These are phyloP conservation scores for Eutypella sp. DNA, from an alignment of 2,329 filamentous ascomycete genomes.

Conservation along the genomic window DNA sequence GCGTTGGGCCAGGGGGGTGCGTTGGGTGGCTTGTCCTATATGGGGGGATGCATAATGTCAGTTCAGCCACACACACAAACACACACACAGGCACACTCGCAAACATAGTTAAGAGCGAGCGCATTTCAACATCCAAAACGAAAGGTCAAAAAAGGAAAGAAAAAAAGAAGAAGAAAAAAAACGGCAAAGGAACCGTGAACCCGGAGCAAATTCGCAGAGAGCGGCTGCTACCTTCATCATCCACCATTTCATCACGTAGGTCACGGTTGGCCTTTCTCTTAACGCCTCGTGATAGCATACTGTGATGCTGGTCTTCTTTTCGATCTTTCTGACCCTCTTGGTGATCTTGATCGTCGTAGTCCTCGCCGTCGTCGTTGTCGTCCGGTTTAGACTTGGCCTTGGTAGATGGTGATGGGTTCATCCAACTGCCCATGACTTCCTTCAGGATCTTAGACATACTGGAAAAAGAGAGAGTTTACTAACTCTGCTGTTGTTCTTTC, in stretches of 20 bases:
- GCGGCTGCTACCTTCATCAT: conserved; percentile 14
- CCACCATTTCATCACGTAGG: conserved; percentile 22
- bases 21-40: conserved; percentile 15
- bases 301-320: too few relatives aligned
- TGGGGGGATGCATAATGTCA: conserved; percentile 4
- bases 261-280: conserved; percentile 25
- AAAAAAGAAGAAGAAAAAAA: too few relatives aligned
- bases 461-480: not conserved
- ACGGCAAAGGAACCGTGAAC: conserved; percentile 3
- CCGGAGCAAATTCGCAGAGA: not conserved
- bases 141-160: too few relatives aligned
- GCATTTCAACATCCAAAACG: too few relatives aligned
- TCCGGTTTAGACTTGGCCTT: not conserved
- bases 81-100: too few relatives aligned
- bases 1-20: conserved; percentile 14
- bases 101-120: too few relatives aligned
- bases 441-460: not conserved
- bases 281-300: too few relatives aligned
- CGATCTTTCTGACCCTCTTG: too few relatives aligned
- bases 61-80: conserved; percentile 1
- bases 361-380: not conserved
- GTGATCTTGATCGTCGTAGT: not conserved
- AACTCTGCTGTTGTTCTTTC: not conserved
- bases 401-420: not conserved
- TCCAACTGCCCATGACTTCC: not conserved